A percentile compares a stretch with the other conserved stretches of the same genome.
Evolutionary conservation across 495 filamentous ascomycete species (phyloP).

Genomic region (Annulohypoxylon moriforme): DNA sequence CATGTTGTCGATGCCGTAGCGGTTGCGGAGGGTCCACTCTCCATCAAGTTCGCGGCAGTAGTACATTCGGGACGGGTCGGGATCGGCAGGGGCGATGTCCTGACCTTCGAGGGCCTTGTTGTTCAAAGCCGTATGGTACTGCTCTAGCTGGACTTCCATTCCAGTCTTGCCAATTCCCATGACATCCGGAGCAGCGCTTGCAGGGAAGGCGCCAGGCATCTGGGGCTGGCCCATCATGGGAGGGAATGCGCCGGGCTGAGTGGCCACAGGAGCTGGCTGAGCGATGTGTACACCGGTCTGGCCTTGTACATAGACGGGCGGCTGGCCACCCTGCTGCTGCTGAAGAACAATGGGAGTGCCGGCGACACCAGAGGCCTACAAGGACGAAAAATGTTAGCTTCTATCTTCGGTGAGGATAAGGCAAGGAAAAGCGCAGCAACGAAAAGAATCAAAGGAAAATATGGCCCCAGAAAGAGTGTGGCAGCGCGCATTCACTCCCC

Average conservation of each 20-base stretch:
- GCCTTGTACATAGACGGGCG: conserved; percentile 24
- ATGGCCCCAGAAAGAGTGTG: neutral
- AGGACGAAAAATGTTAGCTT: conserved; percentile 40
- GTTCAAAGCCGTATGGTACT: conserved; percentile 52
- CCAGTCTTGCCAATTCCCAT: conserved; percentile 56
- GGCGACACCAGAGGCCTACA: conserved; percentile 29
- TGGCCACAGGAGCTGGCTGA: conserved; percentile 27
- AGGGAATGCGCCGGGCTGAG: conserved; percentile 26
- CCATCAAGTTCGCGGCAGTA: conserved; percentile 62
- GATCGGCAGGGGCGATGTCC: conserved; percentile 63
- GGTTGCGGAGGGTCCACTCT: conserved; percentile 58
- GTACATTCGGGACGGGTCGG: conserved; percentile 63
- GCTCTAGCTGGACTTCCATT: conserved; percentile 52
- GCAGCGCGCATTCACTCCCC: conserved; percentile 3
- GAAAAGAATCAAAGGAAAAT: neutral
- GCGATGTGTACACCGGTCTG: conserved; percentile 18
- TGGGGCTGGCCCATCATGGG: conserved; percentile 16
- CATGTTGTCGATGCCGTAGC: conserved; percentile 62
- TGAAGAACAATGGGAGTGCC: conserved; percentile 35
- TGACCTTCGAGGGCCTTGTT: conserved; percentile 59
- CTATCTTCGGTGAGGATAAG: neutral
- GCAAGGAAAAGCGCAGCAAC: conserved; percentile 5
- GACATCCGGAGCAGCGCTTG: conserved; percentile 44
- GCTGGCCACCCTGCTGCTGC: conserved; percentile 32
- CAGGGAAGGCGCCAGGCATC: conserved; percentile 7